Conservation (phyloP, 441 rosid genomes). For the Adansonia rubrostipa region DNA sequence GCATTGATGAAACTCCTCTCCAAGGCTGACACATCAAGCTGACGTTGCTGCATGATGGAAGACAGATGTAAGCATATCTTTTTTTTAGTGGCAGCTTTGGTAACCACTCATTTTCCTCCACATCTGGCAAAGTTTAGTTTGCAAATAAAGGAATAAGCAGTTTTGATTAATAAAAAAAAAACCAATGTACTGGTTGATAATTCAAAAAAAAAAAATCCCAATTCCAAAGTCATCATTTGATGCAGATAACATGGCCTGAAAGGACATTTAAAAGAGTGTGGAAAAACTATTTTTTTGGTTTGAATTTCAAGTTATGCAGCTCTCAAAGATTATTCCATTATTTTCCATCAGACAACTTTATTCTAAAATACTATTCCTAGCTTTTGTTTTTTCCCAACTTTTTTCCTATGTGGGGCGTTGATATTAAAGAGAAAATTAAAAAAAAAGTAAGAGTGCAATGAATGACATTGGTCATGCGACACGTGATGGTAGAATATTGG, state of each 20-base stretch:
- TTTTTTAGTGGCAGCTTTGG: background rate
- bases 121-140: background rate
- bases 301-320: background rate
- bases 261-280: background rate
- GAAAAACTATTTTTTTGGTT: background rate
- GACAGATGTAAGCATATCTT: background rate
- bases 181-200: too few relatives aligned
- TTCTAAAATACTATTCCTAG: background rate
- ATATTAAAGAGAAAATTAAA: background rate
- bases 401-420: background rate
- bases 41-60: conserved; percentile 13
- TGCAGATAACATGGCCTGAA: background rate
- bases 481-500: background rate
- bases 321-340: background rate
- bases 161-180: background rate
- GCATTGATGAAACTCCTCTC: background rate
- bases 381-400: background rate
- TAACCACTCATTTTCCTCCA: background rate
- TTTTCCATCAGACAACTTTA: background rate
- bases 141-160: background rate
- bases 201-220: background rate
- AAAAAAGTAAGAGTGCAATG: background rate
- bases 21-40: conserved; percentile 3
- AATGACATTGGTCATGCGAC: background rate
- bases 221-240: background rate